A percentile compares a stretch with the other conserved stretches of the same genome.
Conservation (phyloP, 805 yeast genomes). For the Cyberlindnera galapagoensis region DNA sequence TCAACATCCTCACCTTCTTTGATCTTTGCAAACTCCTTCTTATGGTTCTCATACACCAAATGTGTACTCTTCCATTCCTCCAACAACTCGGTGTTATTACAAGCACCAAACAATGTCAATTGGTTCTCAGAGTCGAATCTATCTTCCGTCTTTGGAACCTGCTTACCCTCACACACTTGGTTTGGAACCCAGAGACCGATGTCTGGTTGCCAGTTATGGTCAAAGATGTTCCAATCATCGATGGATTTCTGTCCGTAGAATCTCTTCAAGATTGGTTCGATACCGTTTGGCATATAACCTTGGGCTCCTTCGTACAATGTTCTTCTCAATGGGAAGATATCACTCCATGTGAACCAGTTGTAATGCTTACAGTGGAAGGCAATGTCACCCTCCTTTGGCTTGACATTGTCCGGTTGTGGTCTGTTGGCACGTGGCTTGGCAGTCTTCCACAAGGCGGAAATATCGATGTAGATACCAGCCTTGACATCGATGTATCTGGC, state of each 20-base stretch:
- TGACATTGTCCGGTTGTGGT: slow-evolving; percentile 6
- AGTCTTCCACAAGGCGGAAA: slow-evolving; percentile 33
- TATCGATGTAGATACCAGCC: slow-evolving; percentile 44
- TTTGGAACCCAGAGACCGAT: slow-evolving; percentile 42
- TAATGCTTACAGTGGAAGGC: slow-evolving; percentile 25
- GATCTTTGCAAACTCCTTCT: slow-evolving; percentile 21
- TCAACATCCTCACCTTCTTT: slow-evolving; percentile 21
- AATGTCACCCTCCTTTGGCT: slow-evolving; percentile 9
- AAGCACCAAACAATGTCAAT: slow-evolving; percentile 34
- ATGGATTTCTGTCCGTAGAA: slow-evolving; percentile 31
- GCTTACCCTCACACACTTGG: slow-evolving; percentile 27
- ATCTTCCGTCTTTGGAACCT: slow-evolving; percentile 22
- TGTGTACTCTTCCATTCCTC: slow-evolving; percentile 32
- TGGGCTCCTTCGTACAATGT: slow-evolving; percentile 40
- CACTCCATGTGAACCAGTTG: slow-evolving; percentile 25
- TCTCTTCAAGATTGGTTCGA: slow-evolving; percentile 28
- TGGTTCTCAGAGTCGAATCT: slow-evolving; percentile 23
- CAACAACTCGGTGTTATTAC: slow-evolving; percentile 28
- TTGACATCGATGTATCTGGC: slow-evolving; percentile 43
- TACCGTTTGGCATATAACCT: slow-evolving; percentile 37
- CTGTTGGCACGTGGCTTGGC: too few relatives aligned
- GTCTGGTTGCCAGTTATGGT: slow-evolving; percentile 33
- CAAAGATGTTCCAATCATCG: slow-evolving; percentile 16
- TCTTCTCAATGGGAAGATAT: slow-evolving; percentile 37
- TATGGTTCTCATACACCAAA: slow-evolving; percentile 24